Evolutionary conservation across 2,329 filamentous ascomycete genomes (phyloP).

Genomic region (Remersonia thermophila): DNA sequence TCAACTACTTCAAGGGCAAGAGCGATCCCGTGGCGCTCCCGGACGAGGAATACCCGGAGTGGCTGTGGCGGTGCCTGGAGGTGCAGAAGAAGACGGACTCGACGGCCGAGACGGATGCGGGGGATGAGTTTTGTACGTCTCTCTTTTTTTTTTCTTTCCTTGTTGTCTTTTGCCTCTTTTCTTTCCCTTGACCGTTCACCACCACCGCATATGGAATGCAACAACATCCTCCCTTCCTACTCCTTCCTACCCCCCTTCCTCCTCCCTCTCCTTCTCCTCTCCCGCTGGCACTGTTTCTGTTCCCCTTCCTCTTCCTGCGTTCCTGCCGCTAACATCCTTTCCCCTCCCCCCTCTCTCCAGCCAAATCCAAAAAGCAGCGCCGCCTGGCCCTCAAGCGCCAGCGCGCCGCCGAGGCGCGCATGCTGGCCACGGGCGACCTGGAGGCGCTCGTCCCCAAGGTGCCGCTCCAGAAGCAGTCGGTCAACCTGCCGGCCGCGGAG

Average conservation of each 20-base stretch:
- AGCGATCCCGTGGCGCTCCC: slow-evolving; percentile 60
- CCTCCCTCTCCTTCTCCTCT: neutral
- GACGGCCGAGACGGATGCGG: slow-evolving; percentile 41
- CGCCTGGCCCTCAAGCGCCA: slow-evolving; percentile 55
- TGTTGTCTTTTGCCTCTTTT: slow-evolving; percentile 14
- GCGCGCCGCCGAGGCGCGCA: slow-evolving; percentile 41
- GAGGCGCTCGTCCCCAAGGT: slow-evolving; percentile 55
- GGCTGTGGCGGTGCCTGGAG: slow-evolving; percentile 65
- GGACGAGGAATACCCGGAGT: slow-evolving; percentile 66
- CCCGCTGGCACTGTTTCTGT: too few relatives aligned
- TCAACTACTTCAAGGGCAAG: slow-evolving; percentile 67
- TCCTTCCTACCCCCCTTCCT: too few relatives aligned
- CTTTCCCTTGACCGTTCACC: neutral
- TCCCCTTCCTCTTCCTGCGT: too few relatives aligned
- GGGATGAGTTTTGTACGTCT: slow-evolving; percentile 68
- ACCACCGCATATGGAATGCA: too few relatives aligned
- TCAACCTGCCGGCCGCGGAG: slow-evolving; percentile 51
- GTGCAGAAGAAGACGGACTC: slow-evolving; percentile 40
- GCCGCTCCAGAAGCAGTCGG: slow-evolving; percentile 62
- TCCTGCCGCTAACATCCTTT: neutral
- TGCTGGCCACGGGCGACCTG: slow-evolving; percentile 54
- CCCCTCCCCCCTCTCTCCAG: slow-evolving; percentile 32
- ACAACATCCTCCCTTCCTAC: too few relatives aligned
- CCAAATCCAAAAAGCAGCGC: slow-evolving; percentile 76
- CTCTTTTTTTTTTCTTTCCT: slow-evolving; percentile 14